Evolutionary conservation across 2,329 filamentous ascomycete genomes (phyloP).

Genomic region (Neofusicoccum umdonicola): DNA sequence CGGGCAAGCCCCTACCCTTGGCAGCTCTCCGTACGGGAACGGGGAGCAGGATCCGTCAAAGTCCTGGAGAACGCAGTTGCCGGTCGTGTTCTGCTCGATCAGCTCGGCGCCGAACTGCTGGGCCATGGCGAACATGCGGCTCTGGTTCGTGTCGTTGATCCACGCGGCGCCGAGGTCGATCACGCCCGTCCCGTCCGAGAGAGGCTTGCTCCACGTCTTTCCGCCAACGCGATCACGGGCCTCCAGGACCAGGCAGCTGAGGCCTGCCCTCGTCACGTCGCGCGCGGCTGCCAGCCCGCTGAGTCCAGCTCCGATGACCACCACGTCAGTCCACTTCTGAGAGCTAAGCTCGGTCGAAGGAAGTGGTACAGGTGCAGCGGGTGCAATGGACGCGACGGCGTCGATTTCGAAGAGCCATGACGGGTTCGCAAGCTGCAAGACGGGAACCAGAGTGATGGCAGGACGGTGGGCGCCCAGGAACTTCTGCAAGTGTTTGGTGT

Average conservation of each 20-base stretch:
- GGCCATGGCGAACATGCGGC: constrained; percentile 43
- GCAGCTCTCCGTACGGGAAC: constrained; percentile 33
- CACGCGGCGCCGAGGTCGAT: constrained; percentile 57
- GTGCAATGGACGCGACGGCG: constrained; percentile 33
- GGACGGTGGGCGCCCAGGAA: constrained; percentile 43
- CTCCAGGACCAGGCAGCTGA: constrained; percentile 48
- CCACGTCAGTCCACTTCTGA: constrained; percentile 12
- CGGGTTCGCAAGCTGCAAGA: constrained; percentile 39
- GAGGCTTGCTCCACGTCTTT: constrained; percentile 47
- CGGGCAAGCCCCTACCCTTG: constrained; percentile 22
- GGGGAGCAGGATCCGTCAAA: constrained; percentile 26
- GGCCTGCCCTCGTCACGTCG: constrained; percentile 38
- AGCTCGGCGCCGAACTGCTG: constrained; percentile 44
- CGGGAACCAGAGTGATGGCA: constrained; percentile 44
- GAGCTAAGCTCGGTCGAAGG: neutral
- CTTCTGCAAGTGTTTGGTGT: constrained; percentile 38
- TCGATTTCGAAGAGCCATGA: constrained; percentile 47
- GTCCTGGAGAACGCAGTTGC: constrained; percentile 45
- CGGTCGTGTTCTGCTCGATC: constrained; percentile 49
- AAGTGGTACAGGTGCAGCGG: neutral
- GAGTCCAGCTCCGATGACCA: constrained; percentile 48
- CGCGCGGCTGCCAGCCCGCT: constrained; percentile 27
- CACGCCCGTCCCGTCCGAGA: constrained; percentile 32
- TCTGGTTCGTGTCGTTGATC: constrained; percentile 59
- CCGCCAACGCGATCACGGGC: constrained; percentile 52